A percentile compares a stretch with the other conserved stretches of the same genome.
Evolutionary conservation across 805 yeast species (phyloP).

Genomic region (Nakazawaea siamensis): DNA sequence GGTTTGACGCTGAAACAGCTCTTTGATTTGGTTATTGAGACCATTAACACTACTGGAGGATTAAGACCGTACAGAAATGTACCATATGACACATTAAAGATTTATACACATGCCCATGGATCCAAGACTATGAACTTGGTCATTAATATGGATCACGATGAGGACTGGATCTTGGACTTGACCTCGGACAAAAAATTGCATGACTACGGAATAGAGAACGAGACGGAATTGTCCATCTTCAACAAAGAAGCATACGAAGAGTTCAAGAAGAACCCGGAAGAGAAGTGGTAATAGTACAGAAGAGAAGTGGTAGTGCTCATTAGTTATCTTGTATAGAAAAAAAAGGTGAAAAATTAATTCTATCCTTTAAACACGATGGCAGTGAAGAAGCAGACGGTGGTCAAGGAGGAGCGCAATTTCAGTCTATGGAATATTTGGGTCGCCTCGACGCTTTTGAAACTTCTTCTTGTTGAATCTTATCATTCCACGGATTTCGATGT

Average conservation of each 20-base stretch:
- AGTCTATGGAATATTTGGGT: conserved; percentile 63
- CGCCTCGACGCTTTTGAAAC: conserved; percentile 49
- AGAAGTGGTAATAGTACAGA: conserved; percentile 58
- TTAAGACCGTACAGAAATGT: conserved; percentile 80
- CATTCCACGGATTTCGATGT: conserved; percentile 96
- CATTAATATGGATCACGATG: conserved; percentile 79
- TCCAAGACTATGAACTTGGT: conserved; percentile 89
- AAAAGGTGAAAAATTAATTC: background rate
- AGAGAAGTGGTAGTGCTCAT: no score
- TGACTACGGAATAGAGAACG: conserved; percentile 65
- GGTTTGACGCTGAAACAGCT: conserved; percentile 59
- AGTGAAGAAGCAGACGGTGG: background rate
- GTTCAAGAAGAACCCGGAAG: conserved; percentile 78
- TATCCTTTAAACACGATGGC: background rate
- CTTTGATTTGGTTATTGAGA: conserved; percentile 38
- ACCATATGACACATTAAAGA: conserved; percentile 64
- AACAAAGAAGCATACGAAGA: conserved; percentile 56
- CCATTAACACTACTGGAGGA: conserved; percentile 47
- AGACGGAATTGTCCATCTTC: conserved; percentile 85
- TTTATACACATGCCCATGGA: conserved; percentile 93
- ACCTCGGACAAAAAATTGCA: conserved; percentile 32
- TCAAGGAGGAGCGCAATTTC: conserved; percentile 21
- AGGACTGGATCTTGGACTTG: conserved; percentile 58
- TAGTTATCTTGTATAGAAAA: no score
- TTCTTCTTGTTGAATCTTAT: conserved; percentile 68